Percentiles rank a stretch among this genome's conserved stretches.
These are phyloP conservation scores for Cyamopsis tetragonoloba DNA, from an alignment of 306 rosid species.

Conservation along the genomic window DNA sequence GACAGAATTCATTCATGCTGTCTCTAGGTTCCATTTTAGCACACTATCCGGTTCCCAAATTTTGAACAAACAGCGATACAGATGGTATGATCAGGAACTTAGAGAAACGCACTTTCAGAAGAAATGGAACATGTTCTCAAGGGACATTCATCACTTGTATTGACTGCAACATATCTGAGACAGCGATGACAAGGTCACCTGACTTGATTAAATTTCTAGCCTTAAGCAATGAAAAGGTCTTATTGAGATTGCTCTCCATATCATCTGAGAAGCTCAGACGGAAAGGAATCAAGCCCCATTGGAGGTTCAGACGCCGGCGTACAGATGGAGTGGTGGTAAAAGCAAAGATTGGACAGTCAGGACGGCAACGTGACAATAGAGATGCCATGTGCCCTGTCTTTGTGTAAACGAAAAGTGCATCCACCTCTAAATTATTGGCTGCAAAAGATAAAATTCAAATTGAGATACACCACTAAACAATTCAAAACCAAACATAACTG, in stretches of 20 bases:
- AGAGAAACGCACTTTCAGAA: constrained; percentile 10
- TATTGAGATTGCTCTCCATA: constrained; percentile 94
- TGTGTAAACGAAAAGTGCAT: constrained; percentile 89
- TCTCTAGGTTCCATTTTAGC: constrained; percentile 19
- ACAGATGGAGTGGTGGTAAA: constrained; percentile 75
- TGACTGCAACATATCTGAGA: constrained; percentile 92
- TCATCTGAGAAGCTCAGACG: constrained; percentile 89
- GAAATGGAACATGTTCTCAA: constrained; percentile 22
- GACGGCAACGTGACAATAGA: constrained; percentile 88
- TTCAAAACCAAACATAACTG: neutral
- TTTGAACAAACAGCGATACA: constrained; percentile 11
- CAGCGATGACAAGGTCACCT: constrained; percentile 97
- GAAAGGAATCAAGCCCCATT: constrained; percentile 99
- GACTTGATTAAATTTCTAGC: constrained; percentile 95
- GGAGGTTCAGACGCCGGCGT: constrained; percentile 88
- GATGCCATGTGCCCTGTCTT: constrained; percentile 98
- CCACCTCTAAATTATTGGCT: constrained; percentile 94
- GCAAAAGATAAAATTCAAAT: constrained; percentile 38
- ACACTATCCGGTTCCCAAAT: neutral
- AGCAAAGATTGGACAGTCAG: constrained; percentile 98
- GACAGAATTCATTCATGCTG: constrained; percentile 7
- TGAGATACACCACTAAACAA: neutral
- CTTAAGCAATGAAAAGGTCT: constrained; percentile 84
- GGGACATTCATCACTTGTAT: constrained; percentile 99
- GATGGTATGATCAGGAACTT: constrained; percentile 5